Conservation (phyloP, 108 stramenopile species). For the Epithemia pelagica region DNA sequence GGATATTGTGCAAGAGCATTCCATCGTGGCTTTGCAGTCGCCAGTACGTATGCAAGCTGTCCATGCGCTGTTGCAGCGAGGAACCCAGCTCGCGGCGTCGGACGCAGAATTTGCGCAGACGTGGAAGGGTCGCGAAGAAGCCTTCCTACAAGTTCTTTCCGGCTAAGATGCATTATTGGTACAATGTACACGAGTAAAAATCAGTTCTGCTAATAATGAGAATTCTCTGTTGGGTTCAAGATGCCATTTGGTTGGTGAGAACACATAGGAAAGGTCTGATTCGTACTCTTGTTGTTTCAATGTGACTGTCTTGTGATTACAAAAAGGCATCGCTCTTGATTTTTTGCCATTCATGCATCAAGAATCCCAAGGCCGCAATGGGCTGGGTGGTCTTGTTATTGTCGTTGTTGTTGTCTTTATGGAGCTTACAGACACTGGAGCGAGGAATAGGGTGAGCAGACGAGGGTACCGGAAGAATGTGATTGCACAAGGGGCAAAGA, state of each 20-base stretch:
- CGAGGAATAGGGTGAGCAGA: too few species aligned
- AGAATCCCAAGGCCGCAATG: not conserved
- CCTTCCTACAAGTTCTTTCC: slow-evolving; percentile 24
- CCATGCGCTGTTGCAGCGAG: slow-evolving; percentile 60
- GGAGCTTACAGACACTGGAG: too few species aligned
- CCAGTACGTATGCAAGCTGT: slow-evolving; percentile 56
- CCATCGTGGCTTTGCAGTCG: slow-evolving; percentile 22
- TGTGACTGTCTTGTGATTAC: not conserved
- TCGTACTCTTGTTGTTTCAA: not conserved
- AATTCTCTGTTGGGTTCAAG: too few species aligned
- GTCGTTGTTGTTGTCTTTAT: too few species aligned
- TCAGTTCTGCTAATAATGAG: not conserved
- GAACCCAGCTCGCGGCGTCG: slow-evolving; percentile 25
- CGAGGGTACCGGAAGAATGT: too few species aligned
- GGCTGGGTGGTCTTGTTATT: not conserved
- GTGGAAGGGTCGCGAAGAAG: slow-evolving; percentile 30
- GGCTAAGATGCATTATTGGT: slow-evolving; percentile 15
- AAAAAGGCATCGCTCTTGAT: not conserved
- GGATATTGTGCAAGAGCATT: slow-evolving; percentile 25
- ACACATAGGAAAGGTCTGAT: too few species aligned
- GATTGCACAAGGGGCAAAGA: not conserved
- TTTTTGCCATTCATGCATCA: not conserved
- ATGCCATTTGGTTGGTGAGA: too few species aligned
- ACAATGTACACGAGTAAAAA: not conserved
- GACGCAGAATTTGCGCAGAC: slow-evolving; percentile 21